Percentiles rank a stretch among this genome's conserved stretches.
Conservation (phyloP, 2,329 filamentous ascomycete genomes). For the Arthrobotrys sphaeroides region DNA sequence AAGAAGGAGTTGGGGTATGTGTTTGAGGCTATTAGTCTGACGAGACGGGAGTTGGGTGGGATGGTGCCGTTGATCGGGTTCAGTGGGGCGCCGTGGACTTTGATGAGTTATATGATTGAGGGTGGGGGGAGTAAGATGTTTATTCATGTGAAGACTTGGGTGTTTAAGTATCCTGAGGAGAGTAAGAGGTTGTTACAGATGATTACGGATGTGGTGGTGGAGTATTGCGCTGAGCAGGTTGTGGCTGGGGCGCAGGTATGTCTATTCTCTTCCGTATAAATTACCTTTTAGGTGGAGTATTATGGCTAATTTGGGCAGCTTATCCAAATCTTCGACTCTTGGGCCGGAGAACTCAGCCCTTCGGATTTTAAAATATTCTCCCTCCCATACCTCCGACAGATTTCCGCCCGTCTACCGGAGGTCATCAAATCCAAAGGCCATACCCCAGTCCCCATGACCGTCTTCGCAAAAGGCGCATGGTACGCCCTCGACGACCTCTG, state of each 20-base stretch:
- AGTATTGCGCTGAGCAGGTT: slow-evolving; percentile 92
- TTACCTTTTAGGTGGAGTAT: not conserved
- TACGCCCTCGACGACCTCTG: slow-evolving; percentile 89
- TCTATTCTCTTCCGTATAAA: not conserved
- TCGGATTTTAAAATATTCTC: slow-evolving; percentile 83
- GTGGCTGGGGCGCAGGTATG: slow-evolving; percentile 86
- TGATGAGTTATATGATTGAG: slow-evolving; percentile 99
- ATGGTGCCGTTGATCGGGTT: slow-evolving; percentile 94
- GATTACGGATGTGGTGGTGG: slow-evolving; percentile 92
- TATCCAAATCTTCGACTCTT: slow-evolving; percentile 97
- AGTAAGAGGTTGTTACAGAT: slow-evolving; percentile 84
- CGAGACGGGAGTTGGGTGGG: slow-evolving; percentile 84
- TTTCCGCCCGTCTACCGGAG: slow-evolving; percentile 80
- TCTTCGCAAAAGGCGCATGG: slow-evolving; percentile 98
- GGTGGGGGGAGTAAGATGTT: slow-evolving; percentile 96
- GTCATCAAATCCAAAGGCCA: slow-evolving; percentile 77
- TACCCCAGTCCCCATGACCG: slow-evolving; percentile 90
- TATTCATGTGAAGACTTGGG: slow-evolving; percentile 93
- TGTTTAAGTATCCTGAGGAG: slow-evolving; percentile 85
- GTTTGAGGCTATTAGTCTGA: slow-evolving; percentile 92
- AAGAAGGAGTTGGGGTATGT: slow-evolving; percentile 88
- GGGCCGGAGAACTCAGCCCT: slow-evolving; percentile 93
- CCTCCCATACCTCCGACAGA: slow-evolving; percentile 84
- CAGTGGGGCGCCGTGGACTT: slow-evolving; percentile 94
- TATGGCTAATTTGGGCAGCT: slow-evolving; percentile 66